Percentiles rank a stretch among this genome's conserved stretches.
phyloP scores from a whole-genome alignment of 2,329 filamentous ascomycete species.

The Arthrocladium fulminans region DNA sequence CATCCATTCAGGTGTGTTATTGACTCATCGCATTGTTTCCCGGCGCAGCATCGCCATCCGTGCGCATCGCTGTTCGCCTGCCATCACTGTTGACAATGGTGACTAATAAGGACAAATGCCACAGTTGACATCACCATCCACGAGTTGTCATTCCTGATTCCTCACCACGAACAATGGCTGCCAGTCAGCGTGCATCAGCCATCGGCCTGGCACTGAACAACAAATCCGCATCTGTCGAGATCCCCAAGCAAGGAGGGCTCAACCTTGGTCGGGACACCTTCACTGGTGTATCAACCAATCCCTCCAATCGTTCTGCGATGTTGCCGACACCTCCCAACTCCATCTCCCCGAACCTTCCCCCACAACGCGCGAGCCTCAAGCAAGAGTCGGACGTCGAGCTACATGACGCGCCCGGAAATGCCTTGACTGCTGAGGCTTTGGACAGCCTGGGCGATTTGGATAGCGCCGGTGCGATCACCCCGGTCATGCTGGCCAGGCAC shows the following conservation, averaged over 20 bases:
- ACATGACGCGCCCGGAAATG: constrained; percentile 53
- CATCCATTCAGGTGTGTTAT: constrained; percentile 4
- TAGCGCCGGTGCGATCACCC: constrained; percentile 72
- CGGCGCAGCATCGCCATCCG: background rate
- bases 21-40: constrained; percentile 3
- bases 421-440: constrained; percentile 36
- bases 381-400: constrained; percentile 85
- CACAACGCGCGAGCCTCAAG: constrained; percentile 54
- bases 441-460: constrained; percentile 53
- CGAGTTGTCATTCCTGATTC: background rate
- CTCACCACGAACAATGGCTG: constrained; percentile 34
- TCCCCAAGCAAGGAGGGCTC: constrained; percentile 36
- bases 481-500: constrained; percentile 74
- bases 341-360: constrained; percentile 78
- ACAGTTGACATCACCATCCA: background rate
- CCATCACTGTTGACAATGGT: background rate
- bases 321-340: constrained; percentile 91
- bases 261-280: constrained; percentile 30
- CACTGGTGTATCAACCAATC: constrained; percentile 25
- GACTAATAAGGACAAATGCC: background rate
- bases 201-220: constrained; percentile 43
- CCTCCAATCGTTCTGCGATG: constrained; percentile 27
- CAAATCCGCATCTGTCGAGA: constrained; percentile 43
- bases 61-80: constrained; percentile 1
- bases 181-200: constrained; percentile 34